Evolutionary conservation across 1,284 basidiomycete species (phyloP), one percentile per base, ranked within the genome.

Genomic region (Crepidotus sp.): DNA sequence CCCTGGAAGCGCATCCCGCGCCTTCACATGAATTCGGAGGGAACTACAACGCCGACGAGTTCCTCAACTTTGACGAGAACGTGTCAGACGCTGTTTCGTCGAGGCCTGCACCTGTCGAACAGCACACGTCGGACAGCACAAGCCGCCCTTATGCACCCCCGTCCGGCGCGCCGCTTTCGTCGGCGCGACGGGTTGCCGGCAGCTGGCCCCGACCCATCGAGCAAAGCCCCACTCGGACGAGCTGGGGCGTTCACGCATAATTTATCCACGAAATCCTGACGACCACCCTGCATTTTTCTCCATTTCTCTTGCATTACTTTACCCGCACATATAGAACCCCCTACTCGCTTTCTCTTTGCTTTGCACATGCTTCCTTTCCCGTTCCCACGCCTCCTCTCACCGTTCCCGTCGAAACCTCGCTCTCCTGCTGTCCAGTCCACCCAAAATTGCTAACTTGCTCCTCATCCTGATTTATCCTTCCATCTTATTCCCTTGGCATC

Each of bases 161-260:
- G 4, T 46, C 73, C 9, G 77, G 76, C 36, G 77, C 77, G 13
- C 55, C 60, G 3, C 57, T 70, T 42, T 63, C 69, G 1, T 63
- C 67, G 4, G 65, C 59, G 18, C 70, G 77, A 29, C 73, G 77
- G 2, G 77, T 75, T 22, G 77, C 58, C 10, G 76, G 61, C 0
- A 73, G 57, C 48, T 80, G 78, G 78, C 63, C 66, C 17, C 27
- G 41, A 2, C 56, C 57, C 2, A 49, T 57, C 27, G 63, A 67
- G 10, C 60, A 59, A 36, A 56, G 50, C 40, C 52, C 57, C 15
- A 36, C 52, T 4, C 52, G 50, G 22, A 46, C 56, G 26, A 21
- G 38, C 4, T 58, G 57, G 55, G 54, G 55, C 7, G 57, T 63
- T 31, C 60, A 48, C 36, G 59, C 60, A 26, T 60, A 51, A 44